Percentiles rank a stretch among this genome's conserved stretches.
Conservation (phyloP, 2,329 filamentous ascomycete genomes). For the Colletotrichum chrysophilum region DNA sequence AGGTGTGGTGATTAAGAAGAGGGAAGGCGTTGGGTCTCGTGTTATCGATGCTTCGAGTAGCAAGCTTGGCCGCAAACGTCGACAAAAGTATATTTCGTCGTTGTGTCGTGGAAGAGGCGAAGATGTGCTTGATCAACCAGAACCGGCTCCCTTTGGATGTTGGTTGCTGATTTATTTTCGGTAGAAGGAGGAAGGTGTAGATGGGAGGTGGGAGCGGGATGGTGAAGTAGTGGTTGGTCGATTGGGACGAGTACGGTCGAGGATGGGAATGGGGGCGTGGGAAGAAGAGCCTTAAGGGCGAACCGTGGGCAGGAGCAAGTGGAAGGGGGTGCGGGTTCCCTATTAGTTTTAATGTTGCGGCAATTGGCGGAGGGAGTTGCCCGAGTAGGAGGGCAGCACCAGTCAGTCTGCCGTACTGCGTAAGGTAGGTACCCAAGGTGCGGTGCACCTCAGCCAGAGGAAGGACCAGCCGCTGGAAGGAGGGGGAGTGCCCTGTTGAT, state of each 20-base stretch:
- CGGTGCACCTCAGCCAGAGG: neutral
- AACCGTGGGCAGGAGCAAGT: neutral
- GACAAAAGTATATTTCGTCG: neutral
- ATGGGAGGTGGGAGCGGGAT: constrained; percentile 7
- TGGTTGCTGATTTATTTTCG: neutral
- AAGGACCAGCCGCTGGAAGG: neutral
- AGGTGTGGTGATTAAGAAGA: neutral
- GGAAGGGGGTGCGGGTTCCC: neutral
- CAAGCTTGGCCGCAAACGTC: constrained; percentile 2
- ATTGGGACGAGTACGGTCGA: neutral
- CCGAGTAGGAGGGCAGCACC: neutral
- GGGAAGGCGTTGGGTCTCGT: constrained; percentile 5
- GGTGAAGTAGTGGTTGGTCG: constrained; percentile 1
- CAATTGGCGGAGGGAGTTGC: constrained; percentile 17
- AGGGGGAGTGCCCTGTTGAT: neutral
- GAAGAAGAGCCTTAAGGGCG: neutral
- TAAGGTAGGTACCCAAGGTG: neutral
- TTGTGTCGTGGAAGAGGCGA: neutral
- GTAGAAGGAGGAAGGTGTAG: neutral
- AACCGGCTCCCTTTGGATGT: neutral
- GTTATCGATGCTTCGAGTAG: constrained; percentile 5
- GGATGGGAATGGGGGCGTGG: neutral
- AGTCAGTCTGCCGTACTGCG: neutral
- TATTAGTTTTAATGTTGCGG: constrained; percentile 21
- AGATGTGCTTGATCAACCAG: neutral